Evolutionary conservation across 495 filamentous ascomycete species (phyloP).

Genomic region (Glutinoglossum americanum): DNA sequence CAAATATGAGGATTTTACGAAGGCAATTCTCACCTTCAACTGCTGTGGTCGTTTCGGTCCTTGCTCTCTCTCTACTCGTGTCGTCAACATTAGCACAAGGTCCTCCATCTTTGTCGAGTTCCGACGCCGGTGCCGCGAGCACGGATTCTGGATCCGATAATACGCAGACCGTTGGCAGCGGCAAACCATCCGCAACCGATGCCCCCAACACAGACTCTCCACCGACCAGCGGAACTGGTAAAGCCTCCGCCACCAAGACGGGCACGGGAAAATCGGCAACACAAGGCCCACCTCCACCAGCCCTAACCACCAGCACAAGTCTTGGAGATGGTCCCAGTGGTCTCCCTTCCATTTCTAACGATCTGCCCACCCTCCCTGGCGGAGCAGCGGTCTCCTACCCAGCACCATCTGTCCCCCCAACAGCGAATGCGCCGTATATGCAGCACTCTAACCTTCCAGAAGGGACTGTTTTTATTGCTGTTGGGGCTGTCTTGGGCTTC

Average conservation of each 20-base stretch:
- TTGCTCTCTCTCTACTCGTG: slow-evolving; percentile 5
- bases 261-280: too few species aligned
- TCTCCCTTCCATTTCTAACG: slow-evolving; percentile 7
- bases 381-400: slow-evolving; percentile 26
- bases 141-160: slow-evolving; percentile 2
- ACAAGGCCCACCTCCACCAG: slow-evolving; percentile 2
- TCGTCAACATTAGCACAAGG: slow-evolving; percentile 9
- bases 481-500: slow-evolving; percentile 70
- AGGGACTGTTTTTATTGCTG: slow-evolving; percentile 88
- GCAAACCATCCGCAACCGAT: background rate
- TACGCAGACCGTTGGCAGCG: too few species aligned
- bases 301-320: slow-evolving; percentile 10
- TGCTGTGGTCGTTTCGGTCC: background rate
- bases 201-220: slow-evolving; percentile 3
- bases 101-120: slow-evolving; percentile 9
- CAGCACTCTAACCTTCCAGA: slow-evolving; percentile 76
- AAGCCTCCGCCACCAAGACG: too few species aligned
- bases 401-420: slow-evolving; percentile 54
- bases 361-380: slow-evolving; percentile 27
- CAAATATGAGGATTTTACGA: background rate
- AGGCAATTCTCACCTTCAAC: background rate
- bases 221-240: too few species aligned
- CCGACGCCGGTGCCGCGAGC: slow-evolving; percentile 11
- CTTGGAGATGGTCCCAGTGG: slow-evolving; percentile 5
- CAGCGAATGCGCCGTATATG: slow-evolving; percentile 78